Evolutionary conservation across 805 yeast genomes (phyloP), one percentile per base, ranked within the genome.

Genomic region (Wickerhamiella musiphila): DNA sequence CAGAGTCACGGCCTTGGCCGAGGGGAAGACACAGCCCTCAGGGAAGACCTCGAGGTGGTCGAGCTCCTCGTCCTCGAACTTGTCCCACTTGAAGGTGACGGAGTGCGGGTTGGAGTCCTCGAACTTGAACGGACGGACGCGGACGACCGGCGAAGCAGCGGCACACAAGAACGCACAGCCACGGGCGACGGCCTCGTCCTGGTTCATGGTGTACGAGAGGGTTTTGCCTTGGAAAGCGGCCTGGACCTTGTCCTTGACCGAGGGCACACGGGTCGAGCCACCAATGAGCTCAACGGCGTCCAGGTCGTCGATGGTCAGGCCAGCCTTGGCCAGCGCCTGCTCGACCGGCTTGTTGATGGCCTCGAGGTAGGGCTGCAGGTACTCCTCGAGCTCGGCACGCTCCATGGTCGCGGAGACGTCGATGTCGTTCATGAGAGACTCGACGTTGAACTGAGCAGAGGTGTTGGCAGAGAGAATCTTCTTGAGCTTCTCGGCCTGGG

Each of bases 151-250:
- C 22, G 96, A 86, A 68, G 84, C 96, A 65, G 83, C 79, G 46
- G 98, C 99, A 61, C 98, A 90, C 52, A 90, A 78, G 62, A 90
- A 90, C 30, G 98, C 94, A 50, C 94, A 93, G 66, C 99, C 99
- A 61, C 86, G 81, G 35, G 98, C 96, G 56, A 86, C 78, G 42
- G 98, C 94, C 69, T 90, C 99, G 56, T 90, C 99, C 65, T 84
- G 95, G 70, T 90, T 90, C 62, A 92, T 72, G 47, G 96, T 92
- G 66, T 78, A 78, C 25, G 94, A 79, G 54, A 90, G 66, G 49
- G 65, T 75, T 64, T 78, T 78, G 57, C 79, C 79, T 55, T 76
- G 76, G 56, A 90, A 82, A 44, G 78, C 66, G 53, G 75, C 78
- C 47, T 77, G 47, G 47, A 90, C 68, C 53, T 70, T 76, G 47